These are phyloP conservation scores for Sarcodon aspratus DNA, from an alignment of 768 basidiomycete genomes.

Conservation along the genomic window DNA sequence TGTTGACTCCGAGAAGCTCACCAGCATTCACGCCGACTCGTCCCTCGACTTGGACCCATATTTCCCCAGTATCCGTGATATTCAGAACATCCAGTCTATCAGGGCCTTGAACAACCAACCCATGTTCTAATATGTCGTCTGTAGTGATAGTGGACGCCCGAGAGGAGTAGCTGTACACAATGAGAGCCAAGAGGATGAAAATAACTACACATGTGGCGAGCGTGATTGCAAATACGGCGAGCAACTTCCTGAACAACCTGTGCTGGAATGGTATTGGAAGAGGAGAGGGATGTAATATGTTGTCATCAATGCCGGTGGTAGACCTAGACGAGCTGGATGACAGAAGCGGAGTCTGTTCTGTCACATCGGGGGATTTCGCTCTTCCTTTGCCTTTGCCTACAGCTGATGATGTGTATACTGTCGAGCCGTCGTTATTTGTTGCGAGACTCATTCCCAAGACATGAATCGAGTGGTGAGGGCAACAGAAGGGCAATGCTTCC, in stretches of 20 bases:
- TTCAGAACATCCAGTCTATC: slow-evolving; percentile 52
- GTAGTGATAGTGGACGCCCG: slow-evolving; percentile 39
- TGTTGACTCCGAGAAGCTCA: slow-evolving; percentile 41
- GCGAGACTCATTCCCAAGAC: too few relatives aligned
- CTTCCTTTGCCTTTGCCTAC: slow-evolving; percentile 46
- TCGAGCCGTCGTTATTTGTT: too few relatives aligned
- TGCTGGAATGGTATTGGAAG: slow-evolving; percentile 11
- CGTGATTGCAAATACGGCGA: slow-evolving; percentile 45
- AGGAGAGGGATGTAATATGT: slow-evolving; percentile 4
- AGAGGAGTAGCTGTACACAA: slow-evolving; percentile 60
- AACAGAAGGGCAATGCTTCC: too few relatives aligned
- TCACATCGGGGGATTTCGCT: slow-evolving; percentile 24
- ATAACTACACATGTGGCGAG: slow-evolving; percentile 36
- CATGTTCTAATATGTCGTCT: slow-evolving; percentile 44
- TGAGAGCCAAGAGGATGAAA: slow-evolving; percentile 31
- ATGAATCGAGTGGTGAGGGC: too few relatives aligned
- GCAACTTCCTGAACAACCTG: slow-evolving; percentile 21
- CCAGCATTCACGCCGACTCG: slow-evolving; percentile 63
- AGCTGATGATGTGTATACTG: neutral
- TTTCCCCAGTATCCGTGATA: slow-evolving; percentile 41
- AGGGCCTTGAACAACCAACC: slow-evolving; percentile 48
- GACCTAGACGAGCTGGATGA: slow-evolving; percentile 23
- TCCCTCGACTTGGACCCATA: slow-evolving; percentile 49
- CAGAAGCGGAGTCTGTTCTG: slow-evolving; percentile 47
- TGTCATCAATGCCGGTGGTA: neutral